Evolutionary conservation across 2,329 filamentous ascomycete species (phyloP).

Genomic region (Helotiales sp.): DNA sequence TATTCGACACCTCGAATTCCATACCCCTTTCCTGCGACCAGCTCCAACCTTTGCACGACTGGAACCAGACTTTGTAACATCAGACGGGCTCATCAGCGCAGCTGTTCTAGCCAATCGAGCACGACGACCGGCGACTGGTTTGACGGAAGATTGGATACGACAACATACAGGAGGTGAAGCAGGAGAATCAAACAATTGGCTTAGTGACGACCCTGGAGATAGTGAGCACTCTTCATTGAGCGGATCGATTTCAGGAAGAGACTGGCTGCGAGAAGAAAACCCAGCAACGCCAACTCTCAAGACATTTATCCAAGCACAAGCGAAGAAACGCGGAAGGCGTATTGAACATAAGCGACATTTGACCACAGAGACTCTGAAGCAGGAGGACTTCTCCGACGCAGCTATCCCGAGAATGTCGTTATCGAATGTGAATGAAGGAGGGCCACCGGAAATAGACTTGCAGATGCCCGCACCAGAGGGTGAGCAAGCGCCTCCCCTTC

Average conservation of each 20-base stretch:
- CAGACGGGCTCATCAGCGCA: constrained; percentile 42
- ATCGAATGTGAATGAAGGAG: constrained; percentile 21
- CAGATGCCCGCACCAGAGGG: constrained; percentile 25
- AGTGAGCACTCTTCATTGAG: constrained; percentile 77
- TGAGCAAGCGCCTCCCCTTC: constrained; percentile 42
- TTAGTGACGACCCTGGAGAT: constrained; percentile 73
- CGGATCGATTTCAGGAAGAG: constrained; percentile 56
- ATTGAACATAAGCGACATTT: constrained; percentile 36
- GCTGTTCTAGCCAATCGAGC: constrained; percentile 65
- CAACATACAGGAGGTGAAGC: constrained; percentile 73
- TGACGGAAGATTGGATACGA: constrained; percentile 85
- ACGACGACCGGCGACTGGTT: constrained; percentile 57
- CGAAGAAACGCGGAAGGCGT: constrained; percentile 21
- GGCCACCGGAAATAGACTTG: constrained; percentile 23
- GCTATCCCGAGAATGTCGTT: constrained; percentile 25
- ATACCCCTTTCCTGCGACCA: constrained; percentile 62
- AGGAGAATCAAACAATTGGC: constrained; percentile 75
- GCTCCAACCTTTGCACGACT: constrained; percentile 44
- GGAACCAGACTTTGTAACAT: constrained; percentile 39
- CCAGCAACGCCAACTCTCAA: constrained; percentile 36
- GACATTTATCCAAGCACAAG: constrained; percentile 27
- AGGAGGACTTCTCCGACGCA: constrained; percentile 30
- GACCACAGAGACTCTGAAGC: constrained; percentile 34
- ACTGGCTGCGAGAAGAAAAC: constrained; percentile 47
- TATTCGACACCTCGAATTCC: constrained; percentile 60